phyloP scores from a whole-genome alignment of 352 stramenopile genomes.

The Globisporangium nodosum region DNA sequence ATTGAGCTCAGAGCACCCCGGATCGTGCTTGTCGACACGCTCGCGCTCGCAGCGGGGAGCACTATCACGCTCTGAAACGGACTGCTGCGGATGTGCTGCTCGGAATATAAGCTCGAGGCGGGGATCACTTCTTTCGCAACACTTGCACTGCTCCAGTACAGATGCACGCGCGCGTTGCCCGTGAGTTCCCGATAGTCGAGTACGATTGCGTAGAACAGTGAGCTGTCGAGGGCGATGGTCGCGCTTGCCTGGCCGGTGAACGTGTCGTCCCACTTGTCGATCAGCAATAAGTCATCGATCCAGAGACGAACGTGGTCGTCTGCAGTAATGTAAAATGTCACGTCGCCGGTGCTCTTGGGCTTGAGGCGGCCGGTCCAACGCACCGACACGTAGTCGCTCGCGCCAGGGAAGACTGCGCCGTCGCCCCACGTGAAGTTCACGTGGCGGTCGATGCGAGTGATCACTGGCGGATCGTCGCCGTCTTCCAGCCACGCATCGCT shows the following conservation, averaged over 20 bases:
- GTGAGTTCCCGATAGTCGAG: slow-evolving; percentile 57
- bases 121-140: slow-evolving; percentile 42
- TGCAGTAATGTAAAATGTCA: slow-evolving; percentile 37
- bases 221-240: slow-evolving; percentile 26
- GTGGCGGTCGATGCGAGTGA: slow-evolving; percentile 51
- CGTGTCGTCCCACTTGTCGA: slow-evolving; percentile 51
- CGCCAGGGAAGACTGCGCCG: slow-evolving; percentile 38
- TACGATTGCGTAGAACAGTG: slow-evolving; percentile 38
- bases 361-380: slow-evolving; percentile 70
- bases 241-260: slow-evolving; percentile 9
- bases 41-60: slow-evolving; percentile 20
- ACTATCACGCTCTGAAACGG: slow-evolving; percentile 46
- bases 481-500: slow-evolving; percentile 50
- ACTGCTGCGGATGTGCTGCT: slow-evolving; percentile 42
- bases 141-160: slow-evolving; percentile 37
- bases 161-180: slow-evolving; percentile 28
- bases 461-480: slow-evolving; percentile 8
- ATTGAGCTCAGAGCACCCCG: slow-evolving; percentile 20
- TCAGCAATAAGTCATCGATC: slow-evolving; percentile 50
- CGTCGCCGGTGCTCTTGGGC: slow-evolving; percentile 25
- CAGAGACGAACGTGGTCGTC: slow-evolving; percentile 60
- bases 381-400: slow-evolving; percentile 49
- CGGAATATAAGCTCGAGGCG: slow-evolving; percentile 31
- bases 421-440: slow-evolving; percentile 73
- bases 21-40: slow-evolving; percentile 19